Base-by-base conservation (phyloP, 2,329 filamentous ascomycete genomes). In the Corniculantispora saksenae region DNA sequence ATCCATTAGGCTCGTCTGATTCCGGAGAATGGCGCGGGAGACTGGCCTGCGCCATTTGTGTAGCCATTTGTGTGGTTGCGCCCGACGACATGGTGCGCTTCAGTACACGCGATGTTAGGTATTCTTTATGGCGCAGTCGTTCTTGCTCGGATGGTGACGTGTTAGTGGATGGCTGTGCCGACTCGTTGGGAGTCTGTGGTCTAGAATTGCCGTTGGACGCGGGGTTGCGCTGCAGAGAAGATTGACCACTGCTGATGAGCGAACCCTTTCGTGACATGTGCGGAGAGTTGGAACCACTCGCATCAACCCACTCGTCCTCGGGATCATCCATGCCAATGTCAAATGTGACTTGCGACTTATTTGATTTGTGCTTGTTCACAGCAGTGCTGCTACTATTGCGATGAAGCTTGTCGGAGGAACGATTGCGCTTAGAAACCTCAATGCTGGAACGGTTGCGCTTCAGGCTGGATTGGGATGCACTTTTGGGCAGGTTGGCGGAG, bases 301-400 rank as follows among this genome's bases (percentile, higher is more conserved):
- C 86, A 75, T 90, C 88, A 50, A 89, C 85, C 88, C 88, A 90
- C 78, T 87, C 87, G 80, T 87, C 86, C 61, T 86, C 76, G 38
- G 63, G 75, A 27, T 74, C 76, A 72, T 82, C 80, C 70, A 80
- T 83, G 61, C 87, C 87, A 62, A 90, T 80, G 70, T 89, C 86
- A 70, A 90, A 90, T 71, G 88, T 87, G 38, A 89, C 87, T 67
- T 85, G 83, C 29, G 76, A 75, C 72, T 84, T 86, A 69, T 69
- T 69, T 35, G 74, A 62, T 45, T 76, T 75, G 58, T 76, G 73
- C 69, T 78, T 81, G 70, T 77, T 75, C 66, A 83, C 79, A 66
- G 79, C 78, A 32, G 82, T 82, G 63, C 84, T 82, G 61, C 83
- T 85, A 15, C 80, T 77, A 27, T 82, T 80, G 65, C 83, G 82